Evolutionary conservation across 2,329 filamentous ascomycete genomes (phyloP), one percentile per base, ranked within the genome.

Genomic region (Ophiostoma himal-ulmi): DNA sequence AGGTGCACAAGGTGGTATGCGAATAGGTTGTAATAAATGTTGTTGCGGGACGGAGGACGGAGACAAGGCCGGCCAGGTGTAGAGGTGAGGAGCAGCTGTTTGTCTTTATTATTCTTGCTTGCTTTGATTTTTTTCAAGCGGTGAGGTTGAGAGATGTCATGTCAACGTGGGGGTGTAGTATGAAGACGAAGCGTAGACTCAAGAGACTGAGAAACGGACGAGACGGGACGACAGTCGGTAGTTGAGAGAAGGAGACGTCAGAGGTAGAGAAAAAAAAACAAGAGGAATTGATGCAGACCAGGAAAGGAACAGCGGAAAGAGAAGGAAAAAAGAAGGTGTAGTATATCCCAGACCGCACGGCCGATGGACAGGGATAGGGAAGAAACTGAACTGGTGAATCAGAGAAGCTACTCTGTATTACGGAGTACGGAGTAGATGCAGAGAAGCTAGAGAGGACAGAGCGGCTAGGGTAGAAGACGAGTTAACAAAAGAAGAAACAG

Each of bases 1-100:
- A 62, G 5, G 2, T 11, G 26, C 26, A 17, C 26, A 34, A 17
- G 26, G 57, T 62, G 13, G 57, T 62, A 62, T 30, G 57, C 26
- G 26, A 62, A 17, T 26, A 34, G 57, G 57, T 22, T 41, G 64
- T 67, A 62, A 20, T 34, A 26, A 34, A 22, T 1, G 5, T 62
- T 62, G 57, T 20, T 30, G 57, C 26, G 13, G 26, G 57, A 62
- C n/a, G 57, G 57, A 62, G 26, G 57, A 14, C 26, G 57, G 26
- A 62, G 26, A 62, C 57, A 20, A 34, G 26, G 57, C 57, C 26
- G 57, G 57, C 34, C n/a, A 26, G 52, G 54, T 60, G 57, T 62
- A 34, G 57, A 62, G 26, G 57, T 62, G 57, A 34, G 57, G 14
- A 20, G 14, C 57, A 34, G 57, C n/a, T 57, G n/a, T 57, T 26